Evolutionary conservation across 306 rosid genomes (phyloP), one percentile per base, ranked within the genome.

Genomic region (Parietaria judaica): DNA sequence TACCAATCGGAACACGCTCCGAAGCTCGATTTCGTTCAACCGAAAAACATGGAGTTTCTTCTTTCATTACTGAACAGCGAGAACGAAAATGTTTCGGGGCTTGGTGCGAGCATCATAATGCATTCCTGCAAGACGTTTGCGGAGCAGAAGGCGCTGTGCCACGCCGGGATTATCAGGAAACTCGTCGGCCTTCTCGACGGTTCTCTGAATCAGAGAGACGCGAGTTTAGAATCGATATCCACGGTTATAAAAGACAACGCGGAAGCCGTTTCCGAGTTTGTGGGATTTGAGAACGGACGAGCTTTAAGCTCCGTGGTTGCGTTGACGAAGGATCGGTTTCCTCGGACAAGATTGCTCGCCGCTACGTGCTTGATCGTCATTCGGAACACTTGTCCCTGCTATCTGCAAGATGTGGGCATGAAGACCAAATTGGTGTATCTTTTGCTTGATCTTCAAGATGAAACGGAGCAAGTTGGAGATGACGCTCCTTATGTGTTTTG

Each of bases 1-100:
- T 92, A 86, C 73, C 96, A 88, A 64, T 92, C 99, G 3, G 82
- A 80, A 70, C 76, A 79, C n/a, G 95, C 96, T 70, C 99, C 99
- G 2, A 92, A 92, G 67, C 82, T 73, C 72, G 90, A 86, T 70
- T 84, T 92, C 71, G 71, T 80, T 61, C 64, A 63, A 60, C 83
- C 76, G 56, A 76, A 71, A 76, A 82, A 76, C 75, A 78, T 78
- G 76, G 71, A 79, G 9, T 92, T 84, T 84, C 84, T 92, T 69
- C 85, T 86, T 65, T 88, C 79, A 9, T 68, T 88, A 79, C 81
- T 92, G 79, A 78, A 72, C 64, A 82, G 78, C 70, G 84, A 86
- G 64, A 92, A 86, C 66, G 99, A 86, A 71, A 86, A 83, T 67
- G 88, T 92, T 65, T 80, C 88, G 14, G 96, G 88, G 61, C 83